Evolutionary conservation across 2,329 filamentous ascomycete species (phyloP).

Genomic region (Diaporthe vaccinii): DNA sequence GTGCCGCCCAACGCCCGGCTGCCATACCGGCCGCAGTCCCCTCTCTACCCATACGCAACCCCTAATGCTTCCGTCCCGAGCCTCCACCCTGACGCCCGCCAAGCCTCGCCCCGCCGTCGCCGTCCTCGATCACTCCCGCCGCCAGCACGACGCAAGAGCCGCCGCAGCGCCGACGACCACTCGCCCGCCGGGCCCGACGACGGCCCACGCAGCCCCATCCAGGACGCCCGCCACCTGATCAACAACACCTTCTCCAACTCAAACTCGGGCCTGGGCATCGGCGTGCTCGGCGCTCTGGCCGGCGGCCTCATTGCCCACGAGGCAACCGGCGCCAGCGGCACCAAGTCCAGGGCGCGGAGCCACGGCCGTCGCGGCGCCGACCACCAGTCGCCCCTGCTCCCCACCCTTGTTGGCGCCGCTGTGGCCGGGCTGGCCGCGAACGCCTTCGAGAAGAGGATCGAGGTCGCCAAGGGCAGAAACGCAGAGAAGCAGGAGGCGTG

Average conservation of each 20-base stretch:
- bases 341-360: slow-evolving; percentile 43
- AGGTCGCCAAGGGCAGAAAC: slow-evolving; percentile 53
- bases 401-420: slow-evolving; percentile 67
- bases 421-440: slow-evolving; percentile 69
- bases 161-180: slow-evolving; percentile 42
- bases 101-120: slow-evolving; percentile 17
- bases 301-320: slow-evolving; percentile 67
- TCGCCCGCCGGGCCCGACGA: slow-evolving; percentile 42
- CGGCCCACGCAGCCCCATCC: slow-evolving; percentile 51
- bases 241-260: slow-evolving; percentile 64
- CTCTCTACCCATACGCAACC: slow-evolving; percentile 42
- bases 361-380: slow-evolving; percentile 42
- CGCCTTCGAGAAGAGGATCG: slow-evolving; percentile 60
- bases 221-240: slow-evolving; percentile 57
- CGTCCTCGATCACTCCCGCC: slow-evolving; percentile 43
- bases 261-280: slow-evolving; percentile 62
- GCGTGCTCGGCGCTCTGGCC: slow-evolving; percentile 66
- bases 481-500: slow-evolving; percentile 50
- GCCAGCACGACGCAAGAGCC: slow-evolving; percentile 35
- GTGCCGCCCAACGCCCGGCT: slow-evolving; percentile 25
- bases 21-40: slow-evolving; percentile 59
- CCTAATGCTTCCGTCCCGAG: slow-evolving; percentile 33
- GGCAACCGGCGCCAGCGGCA: slow-evolving; percentile 61
- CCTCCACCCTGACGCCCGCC: slow-evolving; percentile 28
- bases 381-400: slow-evolving; percentile 55